A percentile compares a stretch with the other conserved stretches of the same genome.
Conservation (phyloP, 148 eudicot species). For the Agrostemma githago region DNA sequence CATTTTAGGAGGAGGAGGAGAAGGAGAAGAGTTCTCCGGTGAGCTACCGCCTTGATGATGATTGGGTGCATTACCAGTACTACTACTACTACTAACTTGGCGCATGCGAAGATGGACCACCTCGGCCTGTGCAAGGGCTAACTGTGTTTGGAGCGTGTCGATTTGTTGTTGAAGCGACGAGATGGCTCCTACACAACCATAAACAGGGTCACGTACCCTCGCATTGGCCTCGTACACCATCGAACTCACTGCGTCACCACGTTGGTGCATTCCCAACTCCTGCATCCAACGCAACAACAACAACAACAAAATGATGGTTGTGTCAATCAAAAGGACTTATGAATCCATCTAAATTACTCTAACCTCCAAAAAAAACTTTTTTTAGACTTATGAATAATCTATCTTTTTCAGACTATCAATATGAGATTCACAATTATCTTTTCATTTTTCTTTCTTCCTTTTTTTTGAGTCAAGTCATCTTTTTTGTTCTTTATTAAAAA, state of each 20-base stretch:
- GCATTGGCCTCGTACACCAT: slow-evolving; percentile 98
- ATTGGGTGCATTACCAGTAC: slow-evolving; percentile 6
- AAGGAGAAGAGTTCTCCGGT: slow-evolving; percentile 44
- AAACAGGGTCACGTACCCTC: slow-evolving; percentile 82
- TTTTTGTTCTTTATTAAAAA: no score
- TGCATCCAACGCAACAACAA: slow-evolving; percentile 3
- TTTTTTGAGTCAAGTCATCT: no score
- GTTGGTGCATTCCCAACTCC: slow-evolving; percentile 79
- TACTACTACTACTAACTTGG: slow-evolving; percentile 23
- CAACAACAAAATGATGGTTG: no score
- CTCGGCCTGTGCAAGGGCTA: slow-evolving; percentile 78
- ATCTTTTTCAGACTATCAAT: no score
- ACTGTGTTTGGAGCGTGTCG: slow-evolving; percentile 56
- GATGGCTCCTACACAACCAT: slow-evolving; percentile 90
- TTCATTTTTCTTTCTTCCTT: no score
- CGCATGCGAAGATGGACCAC: slow-evolving; percentile 69
- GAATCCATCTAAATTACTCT: no score
- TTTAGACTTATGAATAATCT: no score
- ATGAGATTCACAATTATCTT: no score
- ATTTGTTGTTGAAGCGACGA: slow-evolving; percentile 80
- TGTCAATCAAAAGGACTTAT: not conserved
- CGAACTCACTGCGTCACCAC: slow-evolving; percentile 81
- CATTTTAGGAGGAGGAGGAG: slow-evolving; percentile 34
- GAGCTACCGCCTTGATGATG: slow-evolving; percentile 33
- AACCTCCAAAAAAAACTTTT: no score